Conservation (phyloP, 768 basidiomycete genomes). For the Amanita exitialis region DNA sequence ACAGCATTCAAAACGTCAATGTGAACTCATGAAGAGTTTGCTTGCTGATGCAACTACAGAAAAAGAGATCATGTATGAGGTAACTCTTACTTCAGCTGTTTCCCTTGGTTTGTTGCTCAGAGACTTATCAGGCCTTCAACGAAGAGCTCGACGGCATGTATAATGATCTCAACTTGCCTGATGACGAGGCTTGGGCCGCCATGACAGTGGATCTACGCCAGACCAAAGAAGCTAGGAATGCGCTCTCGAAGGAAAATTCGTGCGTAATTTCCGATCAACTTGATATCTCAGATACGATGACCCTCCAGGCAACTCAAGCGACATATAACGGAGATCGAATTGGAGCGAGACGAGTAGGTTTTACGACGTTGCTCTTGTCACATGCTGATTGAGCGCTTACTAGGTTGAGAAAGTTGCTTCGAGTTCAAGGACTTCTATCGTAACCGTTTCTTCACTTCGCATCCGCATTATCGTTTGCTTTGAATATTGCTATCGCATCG, state of each 20-base stretch:
- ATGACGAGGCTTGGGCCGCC: conserved; percentile 75
- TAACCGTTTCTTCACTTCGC: conserved; percentile 8
- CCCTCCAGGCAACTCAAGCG: conserved; percentile 53
- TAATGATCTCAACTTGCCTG: conserved; percentile 73
- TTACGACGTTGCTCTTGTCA: background rate
- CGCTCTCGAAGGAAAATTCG: conserved; percentile 73
- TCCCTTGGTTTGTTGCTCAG: background rate
- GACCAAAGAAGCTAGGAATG: conserved; percentile 71
- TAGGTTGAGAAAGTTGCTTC: conserved; percentile 63
- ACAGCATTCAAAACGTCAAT: conserved; percentile 60
- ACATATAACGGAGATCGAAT: conserved; percentile 57
- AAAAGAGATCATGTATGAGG: conserved; percentile 92
- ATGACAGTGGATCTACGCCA: conserved; percentile 62
- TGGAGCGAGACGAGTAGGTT: conserved; percentile 74
- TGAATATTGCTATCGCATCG: conserved; percentile 1
- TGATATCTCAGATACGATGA: conserved; percentile 3
- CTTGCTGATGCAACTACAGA: conserved; percentile 72
- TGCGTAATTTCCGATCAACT: conserved; percentile 25
- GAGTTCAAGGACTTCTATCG: conserved; percentile 34
- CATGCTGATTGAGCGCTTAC: conserved; percentile 9
- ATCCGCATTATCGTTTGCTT: background rate
- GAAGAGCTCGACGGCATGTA: conserved; percentile 91
- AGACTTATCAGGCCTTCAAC: conserved; percentile 69
- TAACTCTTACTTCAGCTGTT: conserved; percentile 16
- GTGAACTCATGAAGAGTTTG: conserved; percentile 70